Evolutionary conservation across 208 protist species (phyloP).

Genomic region (Wallacemonas rigidus): DNA sequence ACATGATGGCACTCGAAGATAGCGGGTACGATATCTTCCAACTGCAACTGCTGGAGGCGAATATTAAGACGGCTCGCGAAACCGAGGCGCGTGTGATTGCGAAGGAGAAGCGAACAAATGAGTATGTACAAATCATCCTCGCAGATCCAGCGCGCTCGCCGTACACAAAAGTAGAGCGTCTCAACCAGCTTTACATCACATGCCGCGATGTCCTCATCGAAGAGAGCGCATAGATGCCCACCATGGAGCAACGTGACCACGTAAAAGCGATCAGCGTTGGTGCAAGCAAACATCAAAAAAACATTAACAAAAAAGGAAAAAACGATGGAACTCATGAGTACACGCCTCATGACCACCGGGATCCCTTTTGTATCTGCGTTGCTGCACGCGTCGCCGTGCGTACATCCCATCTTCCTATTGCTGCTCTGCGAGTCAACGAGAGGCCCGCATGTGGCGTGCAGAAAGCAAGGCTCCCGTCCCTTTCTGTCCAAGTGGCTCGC

Average conservation of each 20-base stretch:
- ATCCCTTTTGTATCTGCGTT: too few relatives aligned
- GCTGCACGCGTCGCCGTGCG: too few relatives aligned
- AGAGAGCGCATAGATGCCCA: neutral
- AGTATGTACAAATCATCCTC: constrained; percentile 11
- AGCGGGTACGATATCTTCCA: constrained; percentile 40
- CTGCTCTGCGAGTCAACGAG: too few relatives aligned
- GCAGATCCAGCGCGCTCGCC: neutral
- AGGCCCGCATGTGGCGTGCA: too few relatives aligned
- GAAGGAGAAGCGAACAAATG: constrained; percentile 14
- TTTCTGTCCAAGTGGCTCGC: too few relatives aligned
- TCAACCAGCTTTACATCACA: constrained; percentile 7
- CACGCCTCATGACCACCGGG: too few relatives aligned
- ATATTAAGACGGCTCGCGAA: constrained; percentile 13
- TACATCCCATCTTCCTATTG: too few relatives aligned
- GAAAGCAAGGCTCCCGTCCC: too few relatives aligned
- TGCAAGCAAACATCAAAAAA: neutral
- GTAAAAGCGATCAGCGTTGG: too few relatives aligned
- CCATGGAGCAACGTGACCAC: too few relatives aligned
- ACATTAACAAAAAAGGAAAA: neutral
- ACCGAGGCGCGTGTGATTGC: neutral
- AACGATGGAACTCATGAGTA: too few relatives aligned
- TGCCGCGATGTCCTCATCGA: constrained; percentile 10
- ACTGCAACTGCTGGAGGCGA: constrained; percentile 18
- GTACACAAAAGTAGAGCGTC: constrained; percentile 12
- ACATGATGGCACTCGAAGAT: constrained; percentile 52